Base-by-base conservation (phyloP, 225 moss, liverwort and hornwort genomes). In the Marchantia polymorpha region DNA sequence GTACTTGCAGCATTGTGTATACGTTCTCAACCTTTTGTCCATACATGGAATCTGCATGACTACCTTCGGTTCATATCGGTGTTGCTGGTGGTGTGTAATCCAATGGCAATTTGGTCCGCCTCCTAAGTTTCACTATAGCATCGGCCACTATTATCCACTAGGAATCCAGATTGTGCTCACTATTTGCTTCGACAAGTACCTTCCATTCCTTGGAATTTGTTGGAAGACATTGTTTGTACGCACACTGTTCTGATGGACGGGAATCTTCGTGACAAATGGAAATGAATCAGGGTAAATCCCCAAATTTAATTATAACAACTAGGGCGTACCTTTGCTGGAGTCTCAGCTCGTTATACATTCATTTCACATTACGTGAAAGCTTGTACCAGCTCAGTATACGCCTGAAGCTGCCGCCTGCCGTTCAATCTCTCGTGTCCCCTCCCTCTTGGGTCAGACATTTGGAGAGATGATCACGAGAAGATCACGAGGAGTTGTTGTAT, bases 221-320 rank as follows among this genome's bases (percentile, higher is more conserved):
- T 64, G 17, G 64, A 64, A 64, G 64, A 56, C 56, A 56, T 23
- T 64, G 64, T 64, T 64, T 64, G 64, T 64, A 64, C 64, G 64
- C n/a, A 64, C 64, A 64, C 8, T 64, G n/a, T 64, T 64, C 10
- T 64, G n/a, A 23, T 64, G 22, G 23, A 10, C 2, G 22, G 64
- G 64, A 64, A 64, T 64, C 8, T 10, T 64, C 23, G 22, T 64
- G 8, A 7, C 64, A 64, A 64, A 23, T 20, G n/a, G 3, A 64
- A 8, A 23, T 64, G 64, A 22, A 22, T 64, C 64, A 64, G 64
- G 22, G 64, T 22, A 22, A 64, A 64, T 64, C 64, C 64, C 64
- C 14, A 64, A 64, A 23, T 64, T 25, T 22, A 22, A 19, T 64
- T 25, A 4, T 64, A 10, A 64, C 64, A 64, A 64, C 64, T 64